Evolutionary conservation across 177 flowering plant species (phyloP), one percentile per base, ranked within the genome.

Genomic region (Vitis hybrid): DNA sequence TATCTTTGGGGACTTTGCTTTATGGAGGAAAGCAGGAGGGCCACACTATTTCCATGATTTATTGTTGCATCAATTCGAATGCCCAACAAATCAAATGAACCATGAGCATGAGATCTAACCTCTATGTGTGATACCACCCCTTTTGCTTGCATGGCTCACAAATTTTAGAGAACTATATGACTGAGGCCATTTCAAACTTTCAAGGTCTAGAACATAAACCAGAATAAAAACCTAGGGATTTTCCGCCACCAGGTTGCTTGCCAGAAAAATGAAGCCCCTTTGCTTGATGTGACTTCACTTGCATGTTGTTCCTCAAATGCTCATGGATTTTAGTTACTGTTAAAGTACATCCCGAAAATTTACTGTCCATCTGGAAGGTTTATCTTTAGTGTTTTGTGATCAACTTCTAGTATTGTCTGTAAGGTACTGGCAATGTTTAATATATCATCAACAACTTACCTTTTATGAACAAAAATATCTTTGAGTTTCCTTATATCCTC

Each of bases 151-250:
- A 24, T 24, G 27, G 27, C 27, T 24, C 27, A 24, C 27, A 24
- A 24, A 24, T 24, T 24, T 24, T 2, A 24, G 0, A 24, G 2
- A 24, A 24, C 27, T 24, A 24, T 24, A 24, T 0, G 27, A 24
- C 27, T 24, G 0, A 24, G 27, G 27, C 27, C 27, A 2, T 24
- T 24, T 24, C 0, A 24, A 0, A 16, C n/a, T 56, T 70, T 81
- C 13, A 79, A 75, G 0, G 81, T 69, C 99, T 2, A 98, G 99
- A 62, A 98, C 99, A 85, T 95, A 97, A 11, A 98, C 98, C 76
- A 95, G 61, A 68, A 95, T 93, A 71, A 98, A 93, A 21, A 97
- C 99, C 14, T 97, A 87, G 21, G 97, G 95, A 27, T 80, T 76
- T 15, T 90, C 89, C 8, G 84, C 56, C 35, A 89, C 66, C 70